A percentile compares a stretch with the other conserved stretches of the same genome.
Conservation (phyloP, 148 eudicot genomes). For the Fallopia convolvulus region DNA sequence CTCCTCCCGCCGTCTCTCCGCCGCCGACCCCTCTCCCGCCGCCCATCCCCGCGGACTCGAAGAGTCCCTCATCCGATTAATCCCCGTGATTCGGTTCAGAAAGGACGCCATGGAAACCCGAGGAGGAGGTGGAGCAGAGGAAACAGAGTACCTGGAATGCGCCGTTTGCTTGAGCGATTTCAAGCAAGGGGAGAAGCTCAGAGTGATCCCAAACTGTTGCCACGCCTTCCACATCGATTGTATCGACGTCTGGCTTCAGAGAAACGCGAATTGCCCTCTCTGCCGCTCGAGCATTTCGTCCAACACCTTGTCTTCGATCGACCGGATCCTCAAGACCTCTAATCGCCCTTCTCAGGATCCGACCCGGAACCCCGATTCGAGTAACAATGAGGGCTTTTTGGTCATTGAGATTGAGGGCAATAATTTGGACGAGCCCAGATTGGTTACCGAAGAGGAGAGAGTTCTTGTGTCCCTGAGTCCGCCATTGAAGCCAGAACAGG, state of each 20-base stretch:
- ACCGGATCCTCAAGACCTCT: background rate
- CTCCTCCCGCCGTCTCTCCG: constrained; percentile 30
- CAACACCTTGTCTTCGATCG: constrained; percentile 5
- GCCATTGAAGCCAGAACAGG: constrained; percentile 13
- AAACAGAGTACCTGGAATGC: constrained; percentile 37
- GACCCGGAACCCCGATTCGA: background rate
- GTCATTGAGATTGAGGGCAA: constrained; percentile 60
- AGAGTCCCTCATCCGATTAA: constrained; percentile 59
- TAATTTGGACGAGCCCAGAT: constrained; percentile 23
- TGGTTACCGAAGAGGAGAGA: constrained; percentile 22
- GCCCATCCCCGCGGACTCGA: constrained; percentile 37
- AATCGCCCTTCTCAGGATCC: background rate
- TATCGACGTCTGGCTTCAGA: constrained; percentile 87
- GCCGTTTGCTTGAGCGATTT: constrained; percentile 80
- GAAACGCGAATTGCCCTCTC: constrained; percentile 72
- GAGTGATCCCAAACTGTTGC: constrained; percentile 67
- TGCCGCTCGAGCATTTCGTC: constrained; percentile 65
- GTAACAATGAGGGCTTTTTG: constrained; percentile 49
- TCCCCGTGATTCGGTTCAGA: constrained; percentile 53
- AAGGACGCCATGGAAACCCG: constrained; percentile 2
- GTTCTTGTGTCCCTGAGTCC: background rate
- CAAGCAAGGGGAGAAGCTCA: constrained; percentile 49
- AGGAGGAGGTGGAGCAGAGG: background rate
- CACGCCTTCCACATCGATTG: constrained; percentile 90
- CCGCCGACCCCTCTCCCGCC: background rate